Conservation (phyloP, 1,284 basidiomycete species). For the Cystobasidium slooffiae region DNA sequence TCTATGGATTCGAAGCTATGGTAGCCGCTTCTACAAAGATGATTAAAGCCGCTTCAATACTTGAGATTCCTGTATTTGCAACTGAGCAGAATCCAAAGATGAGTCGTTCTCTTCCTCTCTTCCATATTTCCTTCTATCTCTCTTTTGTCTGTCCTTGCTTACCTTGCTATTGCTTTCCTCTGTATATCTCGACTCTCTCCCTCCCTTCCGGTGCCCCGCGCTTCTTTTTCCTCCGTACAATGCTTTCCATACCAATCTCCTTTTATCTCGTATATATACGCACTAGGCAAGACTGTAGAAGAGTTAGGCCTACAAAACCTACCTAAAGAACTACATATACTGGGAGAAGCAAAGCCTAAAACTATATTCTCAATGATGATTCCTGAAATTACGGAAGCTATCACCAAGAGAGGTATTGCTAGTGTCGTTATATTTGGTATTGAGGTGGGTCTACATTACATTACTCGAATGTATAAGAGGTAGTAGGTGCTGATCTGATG, state of each 20-base stretch:
- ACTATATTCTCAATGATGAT: conserved; percentile 79
- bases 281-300: conserved; percentile 71
- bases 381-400: conserved; percentile 65
- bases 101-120: conserved; percentile 61
- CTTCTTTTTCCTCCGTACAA: not conserved
- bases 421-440: conserved; percentile 81
- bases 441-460: conserved; percentile 64
- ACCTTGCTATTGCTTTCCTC: not conserved
- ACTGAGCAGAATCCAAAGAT: conserved; percentile 79
- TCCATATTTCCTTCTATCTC: not conserved
- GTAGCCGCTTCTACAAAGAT: conserved; percentile 72
- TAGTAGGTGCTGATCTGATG: not conserved
- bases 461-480: not conserved
- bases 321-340: conserved; percentile 63
- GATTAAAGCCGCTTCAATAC: conserved; percentile 58
- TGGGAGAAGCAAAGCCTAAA: conserved; percentile 46
- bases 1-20: conserved; percentile 70
- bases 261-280: conserved; percentile 57
- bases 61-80: conserved; percentile 71
- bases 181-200: not conserved
- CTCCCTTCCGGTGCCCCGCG: not conserved
- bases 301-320: conserved; percentile 68
- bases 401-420: conserved; percentile 62
- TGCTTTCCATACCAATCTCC: not conserved
- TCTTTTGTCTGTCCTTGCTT: not conserved